Percentiles rank a stretch among this genome's conserved stretches.
Conservation (phyloP, 2,329 filamentous ascomycete genomes). For the Zasmidium cellare region DNA sequence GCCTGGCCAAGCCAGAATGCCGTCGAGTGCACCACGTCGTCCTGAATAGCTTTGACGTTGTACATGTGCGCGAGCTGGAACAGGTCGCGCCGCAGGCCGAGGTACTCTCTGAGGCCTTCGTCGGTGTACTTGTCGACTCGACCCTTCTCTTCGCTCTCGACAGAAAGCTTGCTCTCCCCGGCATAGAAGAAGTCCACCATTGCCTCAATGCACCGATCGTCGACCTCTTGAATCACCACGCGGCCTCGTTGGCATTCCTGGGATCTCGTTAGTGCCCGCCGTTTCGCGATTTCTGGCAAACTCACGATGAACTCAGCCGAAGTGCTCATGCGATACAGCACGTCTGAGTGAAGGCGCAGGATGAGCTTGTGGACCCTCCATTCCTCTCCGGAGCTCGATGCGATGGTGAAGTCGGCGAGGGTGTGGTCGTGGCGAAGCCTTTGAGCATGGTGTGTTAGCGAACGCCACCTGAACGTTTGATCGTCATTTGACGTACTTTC, state of each 20-base stretch:
- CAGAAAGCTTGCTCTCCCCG: neutral
- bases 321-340: neutral
- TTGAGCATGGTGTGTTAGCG: too few species aligned
- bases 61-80: neutral
- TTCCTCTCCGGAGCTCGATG: neutral
- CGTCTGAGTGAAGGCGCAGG: neutral
- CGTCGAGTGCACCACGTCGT: neutral
- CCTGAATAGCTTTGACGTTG: neutral
- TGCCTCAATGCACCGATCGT: conserved; percentile 20
- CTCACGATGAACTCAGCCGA: neutral
- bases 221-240: conserved; percentile 1
- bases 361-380: neutral
- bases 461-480: too few species aligned
- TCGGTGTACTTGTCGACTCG: neutral
- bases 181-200: conserved; percentile 9
- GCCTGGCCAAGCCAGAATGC: too few species aligned
- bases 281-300: neutral
- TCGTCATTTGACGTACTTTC: too few species aligned
- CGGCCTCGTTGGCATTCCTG: neutral
- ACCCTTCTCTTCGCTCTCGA: too few species aligned
- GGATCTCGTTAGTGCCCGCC: neutral
- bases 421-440: too few species aligned
- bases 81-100: neutral
- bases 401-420: neutral
- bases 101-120: neutral